Base-by-base conservation (phyloP, 2,329 filamentous ascomycete species). In the Fusarium equiseti region DNA sequence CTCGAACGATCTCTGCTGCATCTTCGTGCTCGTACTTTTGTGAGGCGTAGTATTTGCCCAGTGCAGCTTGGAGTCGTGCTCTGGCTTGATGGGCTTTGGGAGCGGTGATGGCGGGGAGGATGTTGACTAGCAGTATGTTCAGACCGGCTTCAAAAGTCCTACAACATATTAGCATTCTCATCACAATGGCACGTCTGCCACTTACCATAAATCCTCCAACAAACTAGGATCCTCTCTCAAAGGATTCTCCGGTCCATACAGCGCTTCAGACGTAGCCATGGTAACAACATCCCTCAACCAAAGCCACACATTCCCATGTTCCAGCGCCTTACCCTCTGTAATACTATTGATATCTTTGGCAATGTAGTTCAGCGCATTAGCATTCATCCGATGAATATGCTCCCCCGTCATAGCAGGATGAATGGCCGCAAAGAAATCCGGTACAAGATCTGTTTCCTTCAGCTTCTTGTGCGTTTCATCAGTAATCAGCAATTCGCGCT, bases 401-500 rank as follows among this genome's bases (percentile, higher is more conserved):
- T 75, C 73, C 3, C 78, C 76, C 20, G 78, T 73, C 29, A 83
- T 74, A 3, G 76, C 76, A 8, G 76, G 65, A 32, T 78, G 74
- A 43, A 85, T 79, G 5, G 78, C 68, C 7, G 79, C 71, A 54
- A 82, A 80, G 61, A 82, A 77, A 5, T 77, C 75, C 18, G 79
- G 76, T 22, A 81, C 58, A 32, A 79, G 73, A 1, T 77, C 74
- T 8, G 66, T 73, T 32, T 69, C 50, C 24, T 56, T 55, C 16
- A 76, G 35, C 31, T 72, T 68, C 4, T 60, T 56, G 18, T 73
- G 27, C 6, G 70, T 63, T 5, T 74, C 57, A 27, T 78, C 71
- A 26, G 79, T 77, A 26, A 83, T 76, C 2, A 78, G 80, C 27
- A 84, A 73, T 49, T 84, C 71, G n/a, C 77, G 75, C 27, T 79